phyloP scores from a whole-genome alignment of 176 grass and related monocot species.

The Cenchrus purpureus region DNA sequence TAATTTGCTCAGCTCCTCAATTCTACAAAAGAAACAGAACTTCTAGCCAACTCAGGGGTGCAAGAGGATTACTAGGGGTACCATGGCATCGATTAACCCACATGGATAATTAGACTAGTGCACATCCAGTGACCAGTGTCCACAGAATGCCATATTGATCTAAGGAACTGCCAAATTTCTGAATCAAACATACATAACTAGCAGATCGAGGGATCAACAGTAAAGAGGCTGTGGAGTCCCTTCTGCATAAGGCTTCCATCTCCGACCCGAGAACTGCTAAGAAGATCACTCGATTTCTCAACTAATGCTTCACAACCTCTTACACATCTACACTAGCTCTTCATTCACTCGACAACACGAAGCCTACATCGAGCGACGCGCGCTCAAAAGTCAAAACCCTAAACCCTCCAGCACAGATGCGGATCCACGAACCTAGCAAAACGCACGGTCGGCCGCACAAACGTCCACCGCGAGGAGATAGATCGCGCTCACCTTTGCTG shows the following conservation, averaged over 20 bases:
- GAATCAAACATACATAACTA: background rate
- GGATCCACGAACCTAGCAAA: constrained; percentile 18
- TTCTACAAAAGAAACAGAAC: background rate
- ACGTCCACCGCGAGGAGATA: background rate
- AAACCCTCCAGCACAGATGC: constrained; percentile 38
- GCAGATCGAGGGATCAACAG: background rate
- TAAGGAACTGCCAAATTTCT: background rate
- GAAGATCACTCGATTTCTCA: background rate
- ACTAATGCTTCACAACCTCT: background rate
- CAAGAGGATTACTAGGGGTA: too few species aligned
- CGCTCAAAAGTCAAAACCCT: constrained; percentile 29
- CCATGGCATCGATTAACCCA: too few species aligned
- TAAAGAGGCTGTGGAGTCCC: background rate
- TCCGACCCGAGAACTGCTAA: background rate
- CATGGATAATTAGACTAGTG: too few species aligned
- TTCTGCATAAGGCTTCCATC: background rate
- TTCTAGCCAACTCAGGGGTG: too few species aligned
- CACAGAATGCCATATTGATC: background rate
- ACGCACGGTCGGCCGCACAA: background rate
- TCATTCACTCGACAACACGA: background rate
- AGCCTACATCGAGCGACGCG: background rate
- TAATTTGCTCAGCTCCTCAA: background rate
- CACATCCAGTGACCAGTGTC: too few species aligned
- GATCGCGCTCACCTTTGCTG: constrained; percentile 54
- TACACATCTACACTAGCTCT: background rate